Evolutionary conservation across 106 monocot species (phyloP).

Genomic region (Amphibolis antarctica): DNA sequence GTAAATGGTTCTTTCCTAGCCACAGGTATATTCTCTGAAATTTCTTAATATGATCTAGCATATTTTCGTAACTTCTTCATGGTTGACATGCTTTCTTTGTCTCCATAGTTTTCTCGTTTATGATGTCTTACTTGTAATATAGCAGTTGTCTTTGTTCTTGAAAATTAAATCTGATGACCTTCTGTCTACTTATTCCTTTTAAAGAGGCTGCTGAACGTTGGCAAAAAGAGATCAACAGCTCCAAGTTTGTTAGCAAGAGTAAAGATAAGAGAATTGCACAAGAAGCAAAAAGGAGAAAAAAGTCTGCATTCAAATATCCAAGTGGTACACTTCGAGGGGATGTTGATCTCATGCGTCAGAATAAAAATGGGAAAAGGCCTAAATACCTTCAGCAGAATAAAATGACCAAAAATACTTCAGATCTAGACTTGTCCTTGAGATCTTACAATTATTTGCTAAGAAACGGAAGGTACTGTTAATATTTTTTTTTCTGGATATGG

Average conservation of each 20-base stretch:
- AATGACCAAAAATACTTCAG: not conserved
- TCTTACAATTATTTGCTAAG: constrained; percentile 7
- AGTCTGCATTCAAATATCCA: not conserved
- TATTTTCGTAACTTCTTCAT: not conserved
- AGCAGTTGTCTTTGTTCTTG: not conserved
- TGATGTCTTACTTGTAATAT: not conserved
- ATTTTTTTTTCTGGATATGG: not conserved
- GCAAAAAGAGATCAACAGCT: not conserved
- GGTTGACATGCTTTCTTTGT: not conserved
- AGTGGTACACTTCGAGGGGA: not conserved
- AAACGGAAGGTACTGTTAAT: constrained; percentile 4
- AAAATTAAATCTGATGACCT: not conserved
- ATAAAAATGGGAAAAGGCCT: not conserved
- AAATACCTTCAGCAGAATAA: not conserved
- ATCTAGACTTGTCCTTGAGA: not conserved
- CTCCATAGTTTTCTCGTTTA: not conserved
- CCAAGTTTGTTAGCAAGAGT: not conserved
- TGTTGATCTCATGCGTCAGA: not conserved
- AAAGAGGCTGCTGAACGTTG: not conserved
- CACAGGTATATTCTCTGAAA: not conserved
- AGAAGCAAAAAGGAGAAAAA: not conserved
- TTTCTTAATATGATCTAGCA: not conserved
- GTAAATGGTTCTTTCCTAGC: not conserved
- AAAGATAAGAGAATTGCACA: not conserved
- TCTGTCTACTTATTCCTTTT: not conserved